Evolutionary conservation across 257 asterid species (phyloP).

Genomic region (Echites panduratus): DNA sequence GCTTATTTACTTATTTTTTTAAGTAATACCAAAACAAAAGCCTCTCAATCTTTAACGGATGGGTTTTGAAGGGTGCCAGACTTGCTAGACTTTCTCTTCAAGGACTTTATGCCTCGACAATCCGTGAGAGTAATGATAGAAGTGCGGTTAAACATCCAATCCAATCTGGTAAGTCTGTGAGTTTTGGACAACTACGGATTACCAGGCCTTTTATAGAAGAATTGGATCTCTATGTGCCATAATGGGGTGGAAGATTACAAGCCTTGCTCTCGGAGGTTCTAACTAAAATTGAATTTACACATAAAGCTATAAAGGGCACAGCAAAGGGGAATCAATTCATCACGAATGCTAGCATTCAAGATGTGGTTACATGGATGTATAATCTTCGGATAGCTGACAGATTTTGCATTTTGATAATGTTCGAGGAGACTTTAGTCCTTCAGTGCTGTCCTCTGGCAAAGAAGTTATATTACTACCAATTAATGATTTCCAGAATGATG

Average conservation of each 20-base stretch:
- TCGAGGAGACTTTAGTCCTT: constrained; percentile 5
- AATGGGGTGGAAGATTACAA: too few relatives aligned
- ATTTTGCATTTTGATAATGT: constrained; percentile 12
- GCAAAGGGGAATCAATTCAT: too few relatives aligned
- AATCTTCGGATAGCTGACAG: too few relatives aligned
- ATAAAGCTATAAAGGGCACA: neutral
- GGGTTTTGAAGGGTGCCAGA: constrained; percentile 8
- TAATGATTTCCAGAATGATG: constrained; percentile 16
- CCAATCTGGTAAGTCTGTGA: constrained; percentile 14
- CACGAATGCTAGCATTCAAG: too few relatives aligned
- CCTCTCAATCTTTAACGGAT: constrained; percentile 14
- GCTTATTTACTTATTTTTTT: too few relatives aligned
- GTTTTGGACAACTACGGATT: constrained; percentile 12
- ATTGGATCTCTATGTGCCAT: too few relatives aligned
- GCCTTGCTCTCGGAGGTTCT: too few relatives aligned
- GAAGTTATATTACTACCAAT: constrained; percentile 16
- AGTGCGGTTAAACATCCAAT: constrained; percentile 6
- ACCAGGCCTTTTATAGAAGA: neutral
- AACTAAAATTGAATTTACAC: too few relatives aligned
- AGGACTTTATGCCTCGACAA: constrained; percentile 3
- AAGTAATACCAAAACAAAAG: too few relatives aligned
- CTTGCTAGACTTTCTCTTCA: constrained; percentile 9
- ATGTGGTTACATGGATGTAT: constrained; percentile 5
- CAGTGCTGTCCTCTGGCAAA: constrained; percentile 12
- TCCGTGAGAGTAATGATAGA: constrained; percentile 12